Evolutionary conservation across 805 yeast species (phyloP).

Genomic region (Jamesozyma lodderae): DNA sequence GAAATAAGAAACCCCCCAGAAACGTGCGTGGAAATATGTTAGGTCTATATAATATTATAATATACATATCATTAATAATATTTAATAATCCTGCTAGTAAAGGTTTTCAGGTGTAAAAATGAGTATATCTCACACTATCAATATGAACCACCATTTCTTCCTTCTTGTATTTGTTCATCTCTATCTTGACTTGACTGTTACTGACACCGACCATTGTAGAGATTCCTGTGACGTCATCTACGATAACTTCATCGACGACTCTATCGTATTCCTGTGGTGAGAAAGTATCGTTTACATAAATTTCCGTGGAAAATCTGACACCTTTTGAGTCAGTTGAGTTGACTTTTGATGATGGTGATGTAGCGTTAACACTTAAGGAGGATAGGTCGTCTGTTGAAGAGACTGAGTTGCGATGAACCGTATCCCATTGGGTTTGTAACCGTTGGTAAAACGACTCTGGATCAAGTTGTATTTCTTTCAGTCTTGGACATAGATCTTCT

Average conservation of each 20-base stretch:
- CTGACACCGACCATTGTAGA: conserved; percentile 6
- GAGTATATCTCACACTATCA: conserved; percentile 52
- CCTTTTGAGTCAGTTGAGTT: neutral
- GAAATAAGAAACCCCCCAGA: no score
- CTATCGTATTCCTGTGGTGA: conserved; percentile 24
- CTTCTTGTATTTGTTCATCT: conserved; percentile 56
- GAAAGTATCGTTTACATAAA: conserved; percentile 25
- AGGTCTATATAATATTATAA: no score
- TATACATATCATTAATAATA: no score
- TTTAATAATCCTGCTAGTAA: no score
- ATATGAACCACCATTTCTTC: conserved; percentile 63
- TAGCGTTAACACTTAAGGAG: neutral
- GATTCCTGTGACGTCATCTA: conserved; percentile 7
- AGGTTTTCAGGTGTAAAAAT: conserved; percentile 39
- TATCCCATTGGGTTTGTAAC: conserved; percentile 19
- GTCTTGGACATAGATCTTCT: no score
- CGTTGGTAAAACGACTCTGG: conserved; percentile 5
- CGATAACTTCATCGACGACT: conserved; percentile 12
- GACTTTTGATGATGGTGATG: neutral
- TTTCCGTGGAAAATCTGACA: conserved; percentile 20
- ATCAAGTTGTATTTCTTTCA: neutral
- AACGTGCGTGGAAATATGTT: no score
- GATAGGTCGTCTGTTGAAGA: neutral
- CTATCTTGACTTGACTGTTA: conserved; percentile 41
- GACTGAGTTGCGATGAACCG: conserved; percentile 10